Base-by-base conservation (phyloP, 2,329 filamentous ascomycete species). In the Arthroderma sp. region DNA sequence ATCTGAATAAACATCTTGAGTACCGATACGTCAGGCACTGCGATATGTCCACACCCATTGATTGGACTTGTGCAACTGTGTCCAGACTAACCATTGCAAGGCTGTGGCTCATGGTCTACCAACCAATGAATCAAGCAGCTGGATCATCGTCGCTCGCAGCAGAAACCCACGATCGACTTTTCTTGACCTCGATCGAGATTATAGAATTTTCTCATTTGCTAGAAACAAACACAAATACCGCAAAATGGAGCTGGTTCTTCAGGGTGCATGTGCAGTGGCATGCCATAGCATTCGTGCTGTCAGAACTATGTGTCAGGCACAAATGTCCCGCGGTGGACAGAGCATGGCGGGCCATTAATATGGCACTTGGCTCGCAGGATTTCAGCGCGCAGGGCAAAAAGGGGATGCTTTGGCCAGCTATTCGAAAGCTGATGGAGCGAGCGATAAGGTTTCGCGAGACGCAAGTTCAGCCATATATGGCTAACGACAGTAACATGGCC, bases 51-150 rank as follows among this genome's bases (percentile, higher is more conserved):
- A 60, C 74, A 38, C 69, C 74, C 0, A 64, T 85, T 1, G 78
- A 78, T 50, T 85, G 81, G 79, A 74, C 83, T 28, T 75, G 75
- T 5, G 78, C 77, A 3, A 82, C 82, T 29, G 70, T 85, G 27
- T 73, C 77, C 3, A 75, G 82, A 6, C 69, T 89, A 30, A 78
- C 88, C 50, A 75, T 87, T 64, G 79, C 80, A 43, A 89, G 87
- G 62, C 78, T 87, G 68, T 85, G 80, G 66, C 70, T 91, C 32
- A 73, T 87, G 48, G 73, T 86, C 2, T 83, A 89, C 55, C 80
- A 89, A 53, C 83, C 83, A 0, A 72, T 82, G 54, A 77, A 83
- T 30, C 74, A 78, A 42, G 71, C 72, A 31, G 73, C 72, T 6
- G 71, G 70, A n/a, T 29, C 11, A 9, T 62, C 68, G 6, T 70